phyloP scores from a whole-genome alignment of 2,329 filamentous ascomycete species.

The Cylindrodendrum hubeiense region DNA sequence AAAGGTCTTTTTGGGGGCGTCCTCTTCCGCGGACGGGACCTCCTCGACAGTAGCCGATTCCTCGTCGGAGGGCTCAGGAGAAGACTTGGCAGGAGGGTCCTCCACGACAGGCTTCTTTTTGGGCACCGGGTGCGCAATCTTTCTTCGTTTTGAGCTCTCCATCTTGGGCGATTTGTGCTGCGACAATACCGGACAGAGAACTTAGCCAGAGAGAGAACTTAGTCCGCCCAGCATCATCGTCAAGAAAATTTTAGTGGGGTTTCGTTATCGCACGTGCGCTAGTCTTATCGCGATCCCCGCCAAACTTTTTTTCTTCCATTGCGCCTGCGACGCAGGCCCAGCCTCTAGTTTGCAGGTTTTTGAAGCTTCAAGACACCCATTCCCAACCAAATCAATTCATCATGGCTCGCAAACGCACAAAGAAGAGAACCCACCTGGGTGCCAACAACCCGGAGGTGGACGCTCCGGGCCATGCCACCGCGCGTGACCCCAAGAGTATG shows the following conservation, averaged over 20 bases:
- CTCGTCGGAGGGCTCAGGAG: conserved; percentile 45
- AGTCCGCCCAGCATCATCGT: conserved; percentile 18
- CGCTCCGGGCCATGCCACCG: conserved; percentile 70
- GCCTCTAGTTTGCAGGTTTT: conserved; percentile 20
- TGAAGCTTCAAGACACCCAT: conserved; percentile 27
- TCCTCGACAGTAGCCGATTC: conserved; percentile 53
- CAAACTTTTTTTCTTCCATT: conserved; percentile 51
- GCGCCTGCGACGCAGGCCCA: conserved; percentile 37
- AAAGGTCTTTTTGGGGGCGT: conserved; percentile 73
- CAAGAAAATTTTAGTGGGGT: conserved; percentile 50
- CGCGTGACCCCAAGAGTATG: conserved; percentile 91
- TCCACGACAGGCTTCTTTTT: conserved; percentile 30
- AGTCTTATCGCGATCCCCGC: conserved; percentile 50
- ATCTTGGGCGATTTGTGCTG: conserved; percentile 43
- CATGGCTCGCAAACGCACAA: conserved; percentile 86
- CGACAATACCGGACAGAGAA: neutral
- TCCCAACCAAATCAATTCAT: conserved; percentile 36
- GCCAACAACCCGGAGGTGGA: conserved; percentile 71
- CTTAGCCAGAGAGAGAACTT: neutral
- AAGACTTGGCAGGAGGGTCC: conserved; percentile 26
- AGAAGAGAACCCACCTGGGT: conserved; percentile 89
- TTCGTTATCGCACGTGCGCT: conserved; percentile 48
- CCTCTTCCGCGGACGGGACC: conserved; percentile 48
- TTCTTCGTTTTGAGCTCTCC: conserved; percentile 57
- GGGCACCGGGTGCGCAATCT: conserved; percentile 49